These are phyloP conservation scores for Flammula alnicola DNA, from an alignment of 1,284 basidiomycete genomes.

Conservation along the genomic window DNA sequence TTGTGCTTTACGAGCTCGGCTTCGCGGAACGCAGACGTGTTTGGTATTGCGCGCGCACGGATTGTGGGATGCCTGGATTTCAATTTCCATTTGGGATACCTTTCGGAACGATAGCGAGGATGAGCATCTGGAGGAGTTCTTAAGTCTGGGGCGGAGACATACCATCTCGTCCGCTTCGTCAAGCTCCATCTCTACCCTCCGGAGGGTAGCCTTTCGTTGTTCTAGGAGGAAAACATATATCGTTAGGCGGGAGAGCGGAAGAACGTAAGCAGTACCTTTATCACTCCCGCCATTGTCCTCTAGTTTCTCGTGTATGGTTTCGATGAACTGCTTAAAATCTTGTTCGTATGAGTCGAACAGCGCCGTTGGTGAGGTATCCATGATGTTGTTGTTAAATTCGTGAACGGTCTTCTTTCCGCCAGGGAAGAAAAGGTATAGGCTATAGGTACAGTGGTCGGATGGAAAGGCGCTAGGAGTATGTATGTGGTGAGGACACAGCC, in stretches of 20 bases:
- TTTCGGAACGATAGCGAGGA: conserved; percentile 35
- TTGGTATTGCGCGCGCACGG: conserved; percentile 77
- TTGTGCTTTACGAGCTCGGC: conserved; percentile 76
- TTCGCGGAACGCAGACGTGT: conserved; percentile 76
- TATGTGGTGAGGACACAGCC: background rate
- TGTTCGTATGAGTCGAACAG: conserved; percentile 84
- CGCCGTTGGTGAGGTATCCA: conserved; percentile 81
- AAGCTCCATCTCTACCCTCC: conserved; percentile 92
- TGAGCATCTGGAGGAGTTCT: conserved; percentile 1
- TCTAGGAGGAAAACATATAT: conserved; percentile 54
- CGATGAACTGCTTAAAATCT: conserved; percentile 77
- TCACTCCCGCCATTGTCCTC: conserved; percentile 59
- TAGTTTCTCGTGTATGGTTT: conserved; percentile 70
- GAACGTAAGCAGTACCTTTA: conserved; percentile 32
- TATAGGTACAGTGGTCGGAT: too few species aligned
- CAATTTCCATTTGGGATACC: conserved; percentile 99
- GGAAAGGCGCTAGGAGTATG: conserved; percentile 2
- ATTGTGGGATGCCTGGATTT: conserved; percentile 95
- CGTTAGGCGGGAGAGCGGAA: conserved; percentile 1
- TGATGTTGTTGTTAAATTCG: conserved; percentile 38
- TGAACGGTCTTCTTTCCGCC: too few species aligned
- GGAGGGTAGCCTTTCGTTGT: conserved; percentile 80
- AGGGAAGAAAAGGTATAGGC: conserved; percentile 28
- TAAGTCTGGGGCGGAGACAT: conserved; percentile 24
- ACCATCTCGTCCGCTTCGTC: conserved; percentile 99